Evolutionary conservation across 257 asterid genomes (phyloP), one percentile per base, ranked within the genome.

Genomic region (Penstemon barbatus): DNA sequence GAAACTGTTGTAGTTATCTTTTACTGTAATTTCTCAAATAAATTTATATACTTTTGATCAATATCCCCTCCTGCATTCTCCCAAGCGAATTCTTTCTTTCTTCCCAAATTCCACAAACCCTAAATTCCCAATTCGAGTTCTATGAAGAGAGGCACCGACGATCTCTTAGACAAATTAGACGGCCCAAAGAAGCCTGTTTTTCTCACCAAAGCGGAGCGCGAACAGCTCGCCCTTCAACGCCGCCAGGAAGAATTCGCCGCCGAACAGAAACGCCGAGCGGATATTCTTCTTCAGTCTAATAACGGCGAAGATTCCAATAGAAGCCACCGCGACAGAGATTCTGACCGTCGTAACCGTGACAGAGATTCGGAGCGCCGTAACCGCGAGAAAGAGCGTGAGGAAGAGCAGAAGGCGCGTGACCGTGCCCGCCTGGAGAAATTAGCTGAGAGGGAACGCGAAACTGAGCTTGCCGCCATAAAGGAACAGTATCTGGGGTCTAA

Each of bases 151-250:
- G 45, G 10, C 9, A 60, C 5, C 44, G 65, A 60, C 41, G 65
- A 40, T 18, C 13, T 13, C 3, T 3, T 49, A 49, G 54, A 49
- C 1, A 46, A 18, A 38, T 33, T 61, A 61, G 66, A 61, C n/a
- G 66, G 71, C 42, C 44, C 67, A 7, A 84, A 76, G 78, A 88
- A 89, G 73, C 96, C 91, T 0, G 84, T 88, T 15, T 89, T 86
- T 48, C 90, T 88, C 67, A 81, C 96, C 51, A 88, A 80, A 65
- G 86, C 80, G 66, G 85, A 88, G 84, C 89, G 92, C n/a, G 83
- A 83, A 19, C 62, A 84, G 78, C 78, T 89, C 46, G 93, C 93
- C 39, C 77, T 88, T 55, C 78, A 86, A 68, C 84, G 90, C 72
- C 88, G 90, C 53, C 75, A 82, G 77, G 88, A 86, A n/a, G 92